A percentile compares a stretch with the other conserved stretches of the same genome.
phyloP scores from a whole-genome alignment of 257 asterid species.

The Orobanche coerulescens region DNA sequence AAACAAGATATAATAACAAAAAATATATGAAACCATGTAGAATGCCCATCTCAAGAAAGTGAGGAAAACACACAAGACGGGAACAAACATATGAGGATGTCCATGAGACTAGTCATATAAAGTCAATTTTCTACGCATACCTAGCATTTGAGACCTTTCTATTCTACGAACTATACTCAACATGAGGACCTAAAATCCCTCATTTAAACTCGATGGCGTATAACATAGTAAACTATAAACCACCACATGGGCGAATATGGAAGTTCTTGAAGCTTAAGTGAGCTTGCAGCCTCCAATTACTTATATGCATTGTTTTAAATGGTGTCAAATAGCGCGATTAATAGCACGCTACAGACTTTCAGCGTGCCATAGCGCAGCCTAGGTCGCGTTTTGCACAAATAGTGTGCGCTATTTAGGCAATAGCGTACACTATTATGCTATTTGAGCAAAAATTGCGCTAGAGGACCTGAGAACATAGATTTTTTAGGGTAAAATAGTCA shows the following conservation, averaged over 20 bases:
- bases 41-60: slow-evolving; percentile 8
- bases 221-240: neutral
- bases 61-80: neutral
- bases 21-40: neutral
- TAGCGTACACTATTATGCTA: too few species aligned
- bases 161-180: neutral
- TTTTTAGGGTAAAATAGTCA: too few species aligned
- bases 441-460: too few species aligned
- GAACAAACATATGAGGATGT: neutral
- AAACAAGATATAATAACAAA: neutral
- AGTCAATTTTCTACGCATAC: neutral
- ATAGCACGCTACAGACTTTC: too few species aligned
- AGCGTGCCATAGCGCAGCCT: too few species aligned
- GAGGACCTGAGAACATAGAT: too few species aligned
- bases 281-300: slow-evolving; percentile 2
- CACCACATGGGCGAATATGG: neutral
- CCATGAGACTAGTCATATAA: slow-evolving; percentile 8
- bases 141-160: neutral
- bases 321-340: too few species aligned
- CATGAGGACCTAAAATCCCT: slow-evolving; percentile 10
- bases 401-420: too few species aligned
- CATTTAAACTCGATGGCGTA: neutral
- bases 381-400: too few species aligned
- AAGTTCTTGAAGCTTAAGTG: slow-evolving; percentile 8
- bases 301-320: too few species aligned